Evolutionary conservation across 768 basidiomycete genomes (phyloP), one percentile per base, ranked within the genome.

Genomic region (Auricularia sp.): DNA sequence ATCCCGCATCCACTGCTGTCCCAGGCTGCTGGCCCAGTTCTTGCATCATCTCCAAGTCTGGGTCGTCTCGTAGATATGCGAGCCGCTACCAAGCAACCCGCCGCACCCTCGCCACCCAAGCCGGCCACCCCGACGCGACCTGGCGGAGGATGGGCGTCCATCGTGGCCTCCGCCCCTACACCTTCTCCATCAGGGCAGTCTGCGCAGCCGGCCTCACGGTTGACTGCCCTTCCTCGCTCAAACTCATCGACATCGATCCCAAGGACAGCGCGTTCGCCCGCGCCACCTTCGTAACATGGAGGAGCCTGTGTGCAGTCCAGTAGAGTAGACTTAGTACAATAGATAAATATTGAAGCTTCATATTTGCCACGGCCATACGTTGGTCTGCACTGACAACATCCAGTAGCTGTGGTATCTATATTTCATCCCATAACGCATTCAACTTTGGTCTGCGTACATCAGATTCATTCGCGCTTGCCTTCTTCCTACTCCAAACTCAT

Each of bases 1-100:
- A 76, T 92, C 4, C 94, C 94, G 0, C 72, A 69, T 1, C 90
- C 91, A 1, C 76, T 87, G 3, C 80, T 98, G 5, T 92, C 91
- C 24, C 56, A 59, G 1, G 69, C 75, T 3, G 70, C 70, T 54
- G 72, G 80, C 56, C 67, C 77, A 1, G 70, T 74, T 42, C 65
- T 63, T 44, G 68, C 75, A 69, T 3, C 71, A 76, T 18, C 72
- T 1, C 69, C 77, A n/a, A 79, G 75, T 65, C 77, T 87, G 3
- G 88, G 90, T 0, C 87, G 84, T 70, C 77, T 90, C 5, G 77
- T 81, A 0, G 85, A 88, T 70, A 69, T 88, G 62, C 80, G 83
- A 54, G 73, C 71, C 1, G 66, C 65, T 29, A 61, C 72, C 8
- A 37, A 29, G 24, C 24, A 6, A 14, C 24, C 13, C 21, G 24